These are phyloP conservation scores for Abrus precatorius DNA, from an alignment of 306 rosid genomes.

Conservation along the genomic window DNA sequence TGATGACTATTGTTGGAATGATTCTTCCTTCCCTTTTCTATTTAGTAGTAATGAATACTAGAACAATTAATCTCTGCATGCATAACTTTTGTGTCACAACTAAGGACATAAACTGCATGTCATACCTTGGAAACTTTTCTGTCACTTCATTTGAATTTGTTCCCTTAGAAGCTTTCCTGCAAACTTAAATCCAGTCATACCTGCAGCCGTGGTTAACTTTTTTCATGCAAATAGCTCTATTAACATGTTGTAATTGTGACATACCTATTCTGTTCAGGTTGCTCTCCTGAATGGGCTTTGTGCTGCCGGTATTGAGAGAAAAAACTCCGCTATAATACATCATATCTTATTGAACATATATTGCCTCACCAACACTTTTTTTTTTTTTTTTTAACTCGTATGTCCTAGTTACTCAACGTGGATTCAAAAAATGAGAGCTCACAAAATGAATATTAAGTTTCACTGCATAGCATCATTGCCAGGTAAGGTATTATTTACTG, in stretches of 20 bases:
- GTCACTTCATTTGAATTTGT: background rate
- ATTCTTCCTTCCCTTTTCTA: background rate
- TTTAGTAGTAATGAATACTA: background rate
- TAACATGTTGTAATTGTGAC: background rate
- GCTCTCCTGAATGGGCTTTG: background rate
- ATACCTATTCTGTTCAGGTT: background rate
- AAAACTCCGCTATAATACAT: background rate
- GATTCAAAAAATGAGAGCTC: background rate
- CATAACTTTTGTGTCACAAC: background rate
- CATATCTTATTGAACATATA: background rate
- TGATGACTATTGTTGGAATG: background rate
- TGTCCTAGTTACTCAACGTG: background rate
- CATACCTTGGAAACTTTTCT: background rate
- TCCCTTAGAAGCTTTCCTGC: background rate
- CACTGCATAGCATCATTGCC: background rate
- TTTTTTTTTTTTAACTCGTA: background rate
- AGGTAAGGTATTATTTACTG: background rate
- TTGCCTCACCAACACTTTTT: background rate
- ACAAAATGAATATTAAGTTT: background rate
- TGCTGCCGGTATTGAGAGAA: background rate
- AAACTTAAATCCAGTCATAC: background rate
- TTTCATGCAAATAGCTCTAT: background rate
- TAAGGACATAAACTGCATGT: background rate
- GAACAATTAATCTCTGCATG: conserved; percentile 8
- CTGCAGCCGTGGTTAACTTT: background rate